Conservation (phyloP, 2,329 filamentous ascomycete species). For the Fusarium sp. region DNA sequence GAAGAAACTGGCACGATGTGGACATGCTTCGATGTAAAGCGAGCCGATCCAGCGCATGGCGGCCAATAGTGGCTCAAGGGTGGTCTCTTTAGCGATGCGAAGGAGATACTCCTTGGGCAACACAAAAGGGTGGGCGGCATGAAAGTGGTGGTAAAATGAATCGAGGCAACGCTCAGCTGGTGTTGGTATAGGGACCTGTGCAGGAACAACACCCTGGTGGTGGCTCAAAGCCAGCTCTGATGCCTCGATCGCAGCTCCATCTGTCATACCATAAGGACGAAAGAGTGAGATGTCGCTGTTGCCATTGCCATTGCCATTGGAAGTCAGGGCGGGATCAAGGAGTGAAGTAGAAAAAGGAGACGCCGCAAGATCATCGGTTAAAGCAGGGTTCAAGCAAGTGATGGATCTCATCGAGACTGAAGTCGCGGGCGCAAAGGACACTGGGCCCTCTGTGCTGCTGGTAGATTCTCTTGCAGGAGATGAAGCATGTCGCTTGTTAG, state of each 20-base stretch:
- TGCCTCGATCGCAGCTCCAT: conserved; percentile 43
- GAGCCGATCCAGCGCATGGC: conserved; percentile 69
- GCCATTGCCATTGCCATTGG: conserved; percentile 14
- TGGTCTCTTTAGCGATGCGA: conserved; percentile 60
- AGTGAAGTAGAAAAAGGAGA: conserved; percentile 37
- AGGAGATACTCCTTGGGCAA: conserved; percentile 65
- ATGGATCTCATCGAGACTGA: conserved; percentile 25
- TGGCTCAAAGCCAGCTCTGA: conserved; percentile 30
- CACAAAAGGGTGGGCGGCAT: conserved; percentile 68
- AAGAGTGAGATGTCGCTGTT: conserved; percentile 26
- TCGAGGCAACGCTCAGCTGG: conserved; percentile 67
- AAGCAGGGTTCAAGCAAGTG: conserved; percentile 22
- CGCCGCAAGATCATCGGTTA: conserved; percentile 22
- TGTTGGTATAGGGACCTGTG: conserved; percentile 45
- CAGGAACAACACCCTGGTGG: conserved; percentile 25
- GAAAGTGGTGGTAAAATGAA: conserved; percentile 70
- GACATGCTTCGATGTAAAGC: conserved; percentile 63
- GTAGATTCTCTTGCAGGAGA: conserved; percentile 47
- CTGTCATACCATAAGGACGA: conserved; percentile 29
- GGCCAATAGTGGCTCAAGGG: conserved; percentile 62
- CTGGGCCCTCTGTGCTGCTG: conserved; percentile 49
- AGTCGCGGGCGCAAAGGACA: conserved; percentile 55
- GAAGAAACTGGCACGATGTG: conserved; percentile 61
- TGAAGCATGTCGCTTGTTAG: conserved; percentile 63
- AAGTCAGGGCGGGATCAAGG: conserved; percentile 11